phyloP scores from a whole-genome alignment of 805 yeast genomes.

The Metschnikowia cerradonensis region DNA sequence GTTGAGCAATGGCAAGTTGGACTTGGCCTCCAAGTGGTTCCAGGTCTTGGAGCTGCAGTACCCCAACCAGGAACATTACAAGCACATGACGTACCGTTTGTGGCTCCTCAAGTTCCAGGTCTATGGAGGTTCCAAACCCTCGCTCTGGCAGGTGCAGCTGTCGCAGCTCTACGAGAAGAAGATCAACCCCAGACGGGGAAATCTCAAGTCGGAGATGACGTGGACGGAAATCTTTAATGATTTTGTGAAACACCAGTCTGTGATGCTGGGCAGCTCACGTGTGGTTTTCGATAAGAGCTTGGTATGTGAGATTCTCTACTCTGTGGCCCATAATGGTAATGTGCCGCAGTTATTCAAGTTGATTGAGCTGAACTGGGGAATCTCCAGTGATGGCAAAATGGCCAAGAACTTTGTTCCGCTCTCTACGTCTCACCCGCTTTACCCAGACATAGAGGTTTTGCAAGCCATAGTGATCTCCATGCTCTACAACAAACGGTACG shows the following conservation, averaged over 20 bases:
- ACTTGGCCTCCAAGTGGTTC: constrained; percentile 40
- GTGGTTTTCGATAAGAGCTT: constrained; percentile 20
- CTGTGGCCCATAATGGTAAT: constrained; percentile 28
- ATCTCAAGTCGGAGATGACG: constrained; percentile 16
- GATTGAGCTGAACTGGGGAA: constrained; percentile 32
- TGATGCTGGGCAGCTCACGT: constrained; percentile 6
- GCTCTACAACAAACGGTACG: constrained; percentile 30
- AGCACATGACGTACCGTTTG: constrained; percentile 27
- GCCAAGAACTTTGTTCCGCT: constrained; percentile 7
- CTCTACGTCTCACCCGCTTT: constrained; percentile 14
- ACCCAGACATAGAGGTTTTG: constrained; percentile 24
- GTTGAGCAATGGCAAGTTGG: constrained; percentile 32
- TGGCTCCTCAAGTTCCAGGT: constrained; percentile 35
- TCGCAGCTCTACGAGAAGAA: constrained; percentile 18
- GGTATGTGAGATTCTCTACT: constrained; percentile 27
- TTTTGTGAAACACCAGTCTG: constrained; percentile 14
- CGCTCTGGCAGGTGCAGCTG: constrained; percentile 26
- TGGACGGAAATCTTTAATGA: constrained; percentile 25
- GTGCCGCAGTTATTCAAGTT: constrained; percentile 21
- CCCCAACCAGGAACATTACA: constrained; percentile 9
- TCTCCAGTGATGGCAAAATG: constrained; percentile 22
- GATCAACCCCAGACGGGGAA: constrained; percentile 20
- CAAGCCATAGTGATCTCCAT: constrained; percentile 30
- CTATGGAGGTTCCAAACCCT: constrained; percentile 30
- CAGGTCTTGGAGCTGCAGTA: constrained; percentile 27